Evolutionary conservation across 768 basidiomycete species (phyloP).

Genomic region (Russula foetens): DNA sequence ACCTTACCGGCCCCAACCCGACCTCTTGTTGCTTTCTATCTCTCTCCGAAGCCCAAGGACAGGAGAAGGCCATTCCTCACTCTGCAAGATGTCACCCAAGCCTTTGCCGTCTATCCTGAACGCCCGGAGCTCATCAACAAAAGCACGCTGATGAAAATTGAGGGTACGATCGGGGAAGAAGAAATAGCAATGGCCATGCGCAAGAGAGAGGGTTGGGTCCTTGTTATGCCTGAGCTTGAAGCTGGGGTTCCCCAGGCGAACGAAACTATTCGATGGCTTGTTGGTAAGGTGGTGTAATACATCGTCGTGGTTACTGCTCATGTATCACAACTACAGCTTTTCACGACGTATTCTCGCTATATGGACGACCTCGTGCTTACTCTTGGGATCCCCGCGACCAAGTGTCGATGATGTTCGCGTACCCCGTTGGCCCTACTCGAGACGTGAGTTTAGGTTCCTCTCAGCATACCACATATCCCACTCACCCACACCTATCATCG

Average conservation of each 20-base stretch:
- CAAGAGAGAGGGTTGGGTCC: slow-evolving; percentile 71
- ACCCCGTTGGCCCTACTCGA: slow-evolving; percentile 77
- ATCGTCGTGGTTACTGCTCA: slow-evolving; percentile 7
- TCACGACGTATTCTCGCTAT: slow-evolving; percentile 81
- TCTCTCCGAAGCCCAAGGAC: slow-evolving; percentile 62
- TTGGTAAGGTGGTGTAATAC: slow-evolving; percentile 45
- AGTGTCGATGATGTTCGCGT: slow-evolving; percentile 84
- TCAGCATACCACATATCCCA: not conserved
- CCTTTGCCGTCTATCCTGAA: slow-evolving; percentile 93
- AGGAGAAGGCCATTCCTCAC: slow-evolving; percentile 66
- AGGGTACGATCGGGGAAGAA: slow-evolving; percentile 77
- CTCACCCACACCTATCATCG: not conserved
- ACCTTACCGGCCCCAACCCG: slow-evolving; percentile 22
- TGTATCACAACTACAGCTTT: slow-evolving; percentile 39
- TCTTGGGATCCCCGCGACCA: slow-evolving; percentile 86
- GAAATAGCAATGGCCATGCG: slow-evolving; percentile 58
- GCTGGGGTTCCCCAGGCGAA: slow-evolving; percentile 50
- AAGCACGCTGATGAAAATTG: slow-evolving; percentile 88
- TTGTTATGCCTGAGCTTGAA: slow-evolving; percentile 86
- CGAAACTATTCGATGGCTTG: slow-evolving; percentile 89
- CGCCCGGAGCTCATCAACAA: slow-evolving; percentile 83
- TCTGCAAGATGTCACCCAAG: slow-evolving; percentile 64
- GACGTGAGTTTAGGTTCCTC: slow-evolving; percentile 48
- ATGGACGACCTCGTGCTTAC: slow-evolving; percentile 81
- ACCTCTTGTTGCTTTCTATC: slow-evolving; percentile 49